Conservation (phyloP, 1,139 yeast genomes). For the Taiozyma sp. region DNA sequence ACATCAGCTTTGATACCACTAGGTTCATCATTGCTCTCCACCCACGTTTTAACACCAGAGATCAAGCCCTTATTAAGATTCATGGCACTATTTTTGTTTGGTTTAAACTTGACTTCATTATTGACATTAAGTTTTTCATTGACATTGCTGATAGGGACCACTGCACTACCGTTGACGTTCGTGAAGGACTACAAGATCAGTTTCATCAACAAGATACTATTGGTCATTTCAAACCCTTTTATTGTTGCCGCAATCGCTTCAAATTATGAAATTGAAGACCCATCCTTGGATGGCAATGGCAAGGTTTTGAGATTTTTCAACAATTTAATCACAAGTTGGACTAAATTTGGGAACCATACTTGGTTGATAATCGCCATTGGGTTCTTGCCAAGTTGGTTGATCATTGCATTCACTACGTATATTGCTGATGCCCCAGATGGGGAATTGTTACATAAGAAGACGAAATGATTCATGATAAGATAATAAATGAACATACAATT, state of each 20-base stretch:
- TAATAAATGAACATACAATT: background rate
- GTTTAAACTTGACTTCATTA: conserved; percentile 67
- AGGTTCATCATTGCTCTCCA: background rate
- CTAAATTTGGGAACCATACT: conserved; percentile 76
- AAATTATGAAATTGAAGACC: conserved; percentile 32
- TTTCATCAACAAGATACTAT: conserved; percentile 29
- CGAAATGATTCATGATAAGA: background rate
- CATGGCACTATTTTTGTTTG: conserved; percentile 50
- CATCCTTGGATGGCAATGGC: conserved; percentile 4
- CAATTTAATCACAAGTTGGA: conserved; percentile 47
- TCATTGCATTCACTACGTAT: conserved; percentile 34
- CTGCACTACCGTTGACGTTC: conserved; percentile 68
- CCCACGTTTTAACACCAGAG: conserved; percentile 4
- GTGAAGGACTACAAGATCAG: conserved; percentile 30
- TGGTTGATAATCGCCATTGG: conserved; percentile 72
- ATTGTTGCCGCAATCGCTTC: conserved; percentile 35
- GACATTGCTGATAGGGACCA: conserved; percentile 63
- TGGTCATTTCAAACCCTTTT: conserved; percentile 52
- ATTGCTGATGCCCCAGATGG: conserved; percentile 4
- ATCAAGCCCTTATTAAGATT: conserved; percentile 26
- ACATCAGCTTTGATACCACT: conserved; percentile 16
- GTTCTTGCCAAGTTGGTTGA: conserved; percentile 82
- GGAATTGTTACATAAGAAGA: conserved; percentile 3
- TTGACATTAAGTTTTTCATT: conserved; percentile 82
- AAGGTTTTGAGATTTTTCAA: conserved; percentile 34